A percentile compares a stretch with the other conserved stretches of the same genome.
phyloP scores from a whole-genome alignment of 768 basidiomycete species.

The Lactarius quietus region DNA sequence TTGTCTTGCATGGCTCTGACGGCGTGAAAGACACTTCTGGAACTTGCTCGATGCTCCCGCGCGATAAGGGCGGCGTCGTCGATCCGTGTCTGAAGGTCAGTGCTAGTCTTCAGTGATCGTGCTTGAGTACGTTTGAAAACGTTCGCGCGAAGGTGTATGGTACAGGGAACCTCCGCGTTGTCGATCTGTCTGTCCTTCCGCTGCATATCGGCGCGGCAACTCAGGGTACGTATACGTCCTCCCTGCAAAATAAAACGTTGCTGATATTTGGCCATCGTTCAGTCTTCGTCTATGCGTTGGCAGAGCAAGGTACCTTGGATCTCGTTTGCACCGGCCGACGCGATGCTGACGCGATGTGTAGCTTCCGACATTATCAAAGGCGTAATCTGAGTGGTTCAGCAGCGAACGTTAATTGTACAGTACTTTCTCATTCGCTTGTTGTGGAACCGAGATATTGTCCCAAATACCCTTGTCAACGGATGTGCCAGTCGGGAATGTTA shows the following conservation, averaged over 20 bases:
- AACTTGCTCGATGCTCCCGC: conserved; percentile 52
- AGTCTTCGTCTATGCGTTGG: conserved; percentile 42
- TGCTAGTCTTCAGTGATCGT: too few species aligned
- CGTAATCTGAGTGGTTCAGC: conserved; percentile 14
- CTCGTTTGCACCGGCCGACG: background rate
- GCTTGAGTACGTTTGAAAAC: too few species aligned
- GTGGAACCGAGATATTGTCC: too few species aligned
- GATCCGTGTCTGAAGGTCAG: conserved; percentile 43
- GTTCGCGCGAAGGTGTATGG: conserved; percentile 45
- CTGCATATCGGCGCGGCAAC: conserved; percentile 48
- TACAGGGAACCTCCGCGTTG: conserved; percentile 53
- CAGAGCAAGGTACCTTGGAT: conserved; percentile 42
- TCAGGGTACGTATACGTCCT: conserved; percentile 35
- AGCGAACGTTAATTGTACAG: too few species aligned
- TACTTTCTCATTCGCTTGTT: too few species aligned
- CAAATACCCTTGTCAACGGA: too few species aligned
- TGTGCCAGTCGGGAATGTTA: too few species aligned
- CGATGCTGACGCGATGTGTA: conserved; percentile 2
- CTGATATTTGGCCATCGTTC: conserved; percentile 1
- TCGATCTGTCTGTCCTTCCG: conserved; percentile 52
- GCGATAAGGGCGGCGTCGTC: conserved; percentile 50
- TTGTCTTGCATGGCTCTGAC: too few species aligned
- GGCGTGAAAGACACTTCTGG: conserved; percentile 43
- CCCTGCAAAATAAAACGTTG: background rate
- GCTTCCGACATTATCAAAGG: conserved; percentile 34